Evolutionary conservation across 352 stramenopile species (phyloP).

Genomic region (Aphanomyces astaci): DNA sequence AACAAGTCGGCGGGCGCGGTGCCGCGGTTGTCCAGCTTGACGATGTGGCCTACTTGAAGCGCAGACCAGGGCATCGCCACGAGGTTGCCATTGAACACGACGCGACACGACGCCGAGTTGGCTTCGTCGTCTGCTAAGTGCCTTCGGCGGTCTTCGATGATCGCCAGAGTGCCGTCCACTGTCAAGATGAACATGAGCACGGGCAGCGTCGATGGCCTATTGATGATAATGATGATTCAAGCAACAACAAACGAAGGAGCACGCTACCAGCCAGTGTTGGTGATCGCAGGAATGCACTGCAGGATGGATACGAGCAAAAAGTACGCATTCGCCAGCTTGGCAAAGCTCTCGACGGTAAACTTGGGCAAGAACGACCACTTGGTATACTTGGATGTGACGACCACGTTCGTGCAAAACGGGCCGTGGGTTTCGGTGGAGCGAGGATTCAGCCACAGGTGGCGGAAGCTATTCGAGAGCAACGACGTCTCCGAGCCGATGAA

Average conservation of each 20-base stretch:
- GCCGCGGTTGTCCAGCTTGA: conserved; percentile 75
- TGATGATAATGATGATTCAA: conserved; percentile 71
- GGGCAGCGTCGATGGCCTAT: conserved; percentile 76
- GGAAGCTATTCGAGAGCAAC: too few relatives aligned
- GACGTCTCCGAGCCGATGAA: background rate
- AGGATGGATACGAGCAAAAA: conserved; percentile 91
- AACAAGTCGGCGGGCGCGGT: conserved; percentile 75
- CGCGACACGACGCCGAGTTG: conserved; percentile 62
- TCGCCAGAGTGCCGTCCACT: conserved; percentile 76
- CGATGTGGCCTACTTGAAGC: conserved; percentile 71
- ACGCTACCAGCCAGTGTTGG: conserved; percentile 82
- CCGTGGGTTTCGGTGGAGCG: background rate
- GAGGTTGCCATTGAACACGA: conserved; percentile 49
- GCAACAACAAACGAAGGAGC: conserved; percentile 67
- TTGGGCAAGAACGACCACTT: conserved; percentile 82
- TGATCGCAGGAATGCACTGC: conserved; percentile 85
- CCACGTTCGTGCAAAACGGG: conserved; percentile 31
- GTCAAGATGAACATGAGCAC: conserved; percentile 88
- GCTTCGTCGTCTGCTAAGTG: conserved; percentile 75
- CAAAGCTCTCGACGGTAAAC: conserved; percentile 87
- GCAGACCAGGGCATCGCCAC: conserved; percentile 57
- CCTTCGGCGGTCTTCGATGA: conserved; percentile 77
- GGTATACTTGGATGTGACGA: conserved; percentile 89
- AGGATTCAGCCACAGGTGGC: conserved; percentile 4
- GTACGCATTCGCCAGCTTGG: conserved; percentile 91